Percentiles rank a stretch among this genome's conserved stretches.
phyloP scores from a whole-genome alignment of 148 eudicot genomes.

The Camellia granthamiana region DNA sequence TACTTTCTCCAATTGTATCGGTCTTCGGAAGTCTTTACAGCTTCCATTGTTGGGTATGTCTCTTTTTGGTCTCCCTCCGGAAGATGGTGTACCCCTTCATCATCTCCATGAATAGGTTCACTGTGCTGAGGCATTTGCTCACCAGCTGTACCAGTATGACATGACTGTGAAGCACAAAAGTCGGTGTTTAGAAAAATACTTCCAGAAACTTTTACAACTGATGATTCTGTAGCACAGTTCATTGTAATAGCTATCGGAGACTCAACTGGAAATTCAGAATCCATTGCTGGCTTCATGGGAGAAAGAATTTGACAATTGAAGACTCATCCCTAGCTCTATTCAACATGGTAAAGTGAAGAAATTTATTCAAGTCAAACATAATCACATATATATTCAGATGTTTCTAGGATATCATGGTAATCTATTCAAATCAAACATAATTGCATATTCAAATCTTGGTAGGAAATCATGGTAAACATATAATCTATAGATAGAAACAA shows the following conservation, averaged over 20 bases:
- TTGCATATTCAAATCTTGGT: not conserved
- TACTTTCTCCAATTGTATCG: constrained; percentile 89
- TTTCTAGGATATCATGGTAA: not conserved
- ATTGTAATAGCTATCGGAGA: constrained; percentile 18
- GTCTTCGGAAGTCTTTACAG: constrained; percentile 52
- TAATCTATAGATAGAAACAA: not conserved
- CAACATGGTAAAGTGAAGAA: constrained; percentile 17
- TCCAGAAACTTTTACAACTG: constrained; percentile 23
- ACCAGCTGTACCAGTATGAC: constrained; percentile 16
- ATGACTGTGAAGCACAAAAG: constrained; percentile 23
- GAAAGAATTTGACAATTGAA: constrained; percentile 17
- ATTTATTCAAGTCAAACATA: not conserved
- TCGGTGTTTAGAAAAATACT: constrained; percentile 15
- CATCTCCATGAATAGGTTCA: constrained; percentile 24
- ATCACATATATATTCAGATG: not conserved
- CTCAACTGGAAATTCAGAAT: constrained; percentile 24
- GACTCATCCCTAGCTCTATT: constrained; percentile 22
- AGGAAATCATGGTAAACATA: not conserved
- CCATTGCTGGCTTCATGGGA: constrained; percentile 24
- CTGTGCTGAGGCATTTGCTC: constrained; percentile 22
- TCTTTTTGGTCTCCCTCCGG: constrained; percentile 33
- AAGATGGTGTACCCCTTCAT: constrained; percentile 5
- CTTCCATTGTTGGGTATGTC: constrained; percentile 19
- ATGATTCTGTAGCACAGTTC: constrained; percentile 22
- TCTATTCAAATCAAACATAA: too few species aligned